Conservation (phyloP, 768 basidiomycete species). For the Suillus discolor region DNA sequence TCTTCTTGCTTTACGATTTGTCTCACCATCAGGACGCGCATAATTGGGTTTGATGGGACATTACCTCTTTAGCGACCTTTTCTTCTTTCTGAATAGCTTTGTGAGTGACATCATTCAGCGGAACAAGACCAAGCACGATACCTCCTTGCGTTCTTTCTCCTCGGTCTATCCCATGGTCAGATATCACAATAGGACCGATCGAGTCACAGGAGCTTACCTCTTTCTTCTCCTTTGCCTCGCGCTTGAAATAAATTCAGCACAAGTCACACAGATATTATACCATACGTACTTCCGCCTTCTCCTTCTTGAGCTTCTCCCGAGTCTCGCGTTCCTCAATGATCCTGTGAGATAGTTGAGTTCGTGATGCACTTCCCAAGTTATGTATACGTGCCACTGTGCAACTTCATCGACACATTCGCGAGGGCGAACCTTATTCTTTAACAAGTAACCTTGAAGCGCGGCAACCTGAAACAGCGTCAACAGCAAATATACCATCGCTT, state of each 20-base stretch:
- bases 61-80: conserved; percentile 59
- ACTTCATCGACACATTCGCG: conserved; percentile 83
- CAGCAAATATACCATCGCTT: not conserved
- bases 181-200: conserved; percentile 5
- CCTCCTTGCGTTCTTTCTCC: conserved; percentile 66
- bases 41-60: conserved; percentile 14
- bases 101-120: conserved; percentile 15
- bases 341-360: conserved; percentile 31
- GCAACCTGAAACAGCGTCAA: conserved; percentile 58
- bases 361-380: conserved; percentile 13
- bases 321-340: conserved; percentile 80
- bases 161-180: conserved; percentile 45
- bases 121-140: conserved; percentile 21
- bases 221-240: conserved; percentile 79
- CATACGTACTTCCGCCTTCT: conserved; percentile 57
- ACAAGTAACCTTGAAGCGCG: conserved; percentile 79
- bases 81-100: conserved; percentile 43
- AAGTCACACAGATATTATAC: not conserved
- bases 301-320: conserved; percentile 82
- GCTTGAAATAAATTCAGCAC: conserved; percentile 42
- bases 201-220: conserved; percentile 42
- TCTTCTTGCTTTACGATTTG: conserved; percentile 40
- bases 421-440: conserved; percentile 91
- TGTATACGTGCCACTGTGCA: conserved; percentile 56
- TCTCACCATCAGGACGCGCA: not conserved